These are phyloP conservation scores for Arthrobotrys sinensis DNA, from an alignment of 2,329 filamentous ascomycete species.

Conservation along the genomic window DNA sequence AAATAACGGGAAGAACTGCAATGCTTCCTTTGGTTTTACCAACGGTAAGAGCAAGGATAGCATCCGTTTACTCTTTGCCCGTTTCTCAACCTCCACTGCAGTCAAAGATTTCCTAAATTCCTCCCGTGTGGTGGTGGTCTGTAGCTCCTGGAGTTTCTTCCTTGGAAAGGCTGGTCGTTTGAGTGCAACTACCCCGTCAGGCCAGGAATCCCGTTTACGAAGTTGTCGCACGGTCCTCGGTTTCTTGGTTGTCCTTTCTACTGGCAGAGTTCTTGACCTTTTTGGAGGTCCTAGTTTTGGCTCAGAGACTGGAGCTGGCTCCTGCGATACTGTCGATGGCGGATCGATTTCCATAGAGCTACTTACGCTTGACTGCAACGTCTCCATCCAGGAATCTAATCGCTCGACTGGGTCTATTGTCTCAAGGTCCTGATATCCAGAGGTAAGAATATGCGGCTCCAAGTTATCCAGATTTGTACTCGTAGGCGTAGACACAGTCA, in stretches of 20 bases:
- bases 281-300: constrained; percentile 33
- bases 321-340: constrained; percentile 10
- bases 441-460: constrained; percentile 50
- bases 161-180: constrained; percentile 54
- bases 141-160: constrained; percentile 58
- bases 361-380: constrained; percentile 30
- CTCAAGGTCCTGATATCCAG: constrained; percentile 53
- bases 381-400: constrained; percentile 55
- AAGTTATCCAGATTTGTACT: constrained; percentile 40
- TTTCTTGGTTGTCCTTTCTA: constrained; percentile 25
- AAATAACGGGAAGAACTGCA: constrained; percentile 57
- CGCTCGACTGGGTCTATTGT: constrained; percentile 38
- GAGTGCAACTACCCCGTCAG: constrained; percentile 44
- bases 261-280: constrained; percentile 50
- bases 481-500: constrained; percentile 35
- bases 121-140: constrained; percentile 51
- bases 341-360: constrained; percentile 54
- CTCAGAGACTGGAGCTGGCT: neutral
- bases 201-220: constrained; percentile 53
- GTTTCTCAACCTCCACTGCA: constrained; percentile 40
- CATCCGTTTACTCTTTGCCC: constrained; percentile 50
- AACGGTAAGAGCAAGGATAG: constrained; percentile 44
- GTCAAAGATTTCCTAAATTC: constrained; percentile 53
- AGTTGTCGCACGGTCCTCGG: constrained; percentile 32
- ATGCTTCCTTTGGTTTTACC: constrained; percentile 53